phyloP scores from a whole-genome alignment of 208 protist genomes.

The Acanthamoeba lenticulata region DNA sequence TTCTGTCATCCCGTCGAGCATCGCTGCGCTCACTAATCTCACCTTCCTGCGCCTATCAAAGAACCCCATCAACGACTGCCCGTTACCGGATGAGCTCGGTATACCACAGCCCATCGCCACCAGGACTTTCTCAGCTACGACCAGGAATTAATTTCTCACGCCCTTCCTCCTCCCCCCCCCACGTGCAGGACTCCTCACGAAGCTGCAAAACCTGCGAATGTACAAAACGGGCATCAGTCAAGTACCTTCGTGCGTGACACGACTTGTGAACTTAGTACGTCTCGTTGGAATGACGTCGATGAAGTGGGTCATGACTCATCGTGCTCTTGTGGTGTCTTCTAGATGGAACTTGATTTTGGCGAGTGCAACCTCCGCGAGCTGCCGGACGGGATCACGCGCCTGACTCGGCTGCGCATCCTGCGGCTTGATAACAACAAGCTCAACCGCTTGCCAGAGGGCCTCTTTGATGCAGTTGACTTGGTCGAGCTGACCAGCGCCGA shows the following conservation, averaged over 20 bases:
- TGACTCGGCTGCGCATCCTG: background rate
- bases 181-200: background rate
- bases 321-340: no score
- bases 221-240: background rate
- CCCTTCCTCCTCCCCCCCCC: background rate
- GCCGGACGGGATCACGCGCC: background rate
- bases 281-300: no score
- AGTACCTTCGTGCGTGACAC: background rate
- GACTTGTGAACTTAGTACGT: background rate
- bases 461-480: background rate
- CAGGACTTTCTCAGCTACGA: background rate
- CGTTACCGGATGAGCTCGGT: background rate
- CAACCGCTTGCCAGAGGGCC: background rate
- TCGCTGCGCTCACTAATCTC: background rate
- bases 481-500: background rate
- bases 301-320: no score
- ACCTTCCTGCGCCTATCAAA: background rate
- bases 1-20: background rate
- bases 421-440: conserved; percentile 25
- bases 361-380: background rate
- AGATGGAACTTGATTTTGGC: background rate
- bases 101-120: background rate
- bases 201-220: background rate
- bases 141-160: no score
- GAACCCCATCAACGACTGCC: background rate